Percentiles rank a stretch among this genome's conserved stretches.
phyloP scores from a whole-genome alignment of 2,329 filamentous ascomycete genomes.

The Penicillium janthinellum region DNA sequence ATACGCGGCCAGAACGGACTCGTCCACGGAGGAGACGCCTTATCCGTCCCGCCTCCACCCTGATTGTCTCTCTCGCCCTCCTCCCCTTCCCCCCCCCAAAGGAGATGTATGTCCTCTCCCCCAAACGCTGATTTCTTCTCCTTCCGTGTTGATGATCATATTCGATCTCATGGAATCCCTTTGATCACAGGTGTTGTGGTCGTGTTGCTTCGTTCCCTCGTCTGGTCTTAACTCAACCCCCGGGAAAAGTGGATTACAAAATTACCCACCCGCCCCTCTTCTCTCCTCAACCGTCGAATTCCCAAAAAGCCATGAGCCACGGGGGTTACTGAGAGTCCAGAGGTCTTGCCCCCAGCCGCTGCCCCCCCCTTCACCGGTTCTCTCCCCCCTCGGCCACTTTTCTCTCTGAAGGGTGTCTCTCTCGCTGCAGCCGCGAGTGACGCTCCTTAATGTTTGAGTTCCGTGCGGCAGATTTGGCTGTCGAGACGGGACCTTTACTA shows the following conservation, averaged over 20 bases:
- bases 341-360: background rate
- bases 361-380: background rate
- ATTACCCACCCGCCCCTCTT: constrained; percentile 19
- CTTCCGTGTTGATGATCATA: background rate
- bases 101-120: background rate
- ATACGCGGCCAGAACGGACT: constrained; percentile 6
- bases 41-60: constrained; percentile 22
- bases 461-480: constrained; percentile 36
- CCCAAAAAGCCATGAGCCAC: constrained; percentile 26
- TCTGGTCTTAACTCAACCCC: constrained; percentile 3
- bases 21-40: constrained; percentile 20
- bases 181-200: constrained; percentile 9
- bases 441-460: constrained; percentile 37
- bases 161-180: background rate
- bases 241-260: constrained; percentile 22
- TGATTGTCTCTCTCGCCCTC: constrained; percentile 9
- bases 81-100: background rate
- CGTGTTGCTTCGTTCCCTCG: constrained; percentile 8
- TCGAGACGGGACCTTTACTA: constrained; percentile 36
- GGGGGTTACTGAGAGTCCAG: constrained; percentile 16
- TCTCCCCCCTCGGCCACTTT: background rate
- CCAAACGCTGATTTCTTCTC: background rate
- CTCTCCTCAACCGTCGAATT: constrained; percentile 15
- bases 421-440: constrained; percentile 8
- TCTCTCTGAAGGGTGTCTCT: constrained; percentile 3